Base-by-base conservation (phyloP, 2,329 filamentous ascomycete genomes). In the Fusarium dlaminii region DNA sequence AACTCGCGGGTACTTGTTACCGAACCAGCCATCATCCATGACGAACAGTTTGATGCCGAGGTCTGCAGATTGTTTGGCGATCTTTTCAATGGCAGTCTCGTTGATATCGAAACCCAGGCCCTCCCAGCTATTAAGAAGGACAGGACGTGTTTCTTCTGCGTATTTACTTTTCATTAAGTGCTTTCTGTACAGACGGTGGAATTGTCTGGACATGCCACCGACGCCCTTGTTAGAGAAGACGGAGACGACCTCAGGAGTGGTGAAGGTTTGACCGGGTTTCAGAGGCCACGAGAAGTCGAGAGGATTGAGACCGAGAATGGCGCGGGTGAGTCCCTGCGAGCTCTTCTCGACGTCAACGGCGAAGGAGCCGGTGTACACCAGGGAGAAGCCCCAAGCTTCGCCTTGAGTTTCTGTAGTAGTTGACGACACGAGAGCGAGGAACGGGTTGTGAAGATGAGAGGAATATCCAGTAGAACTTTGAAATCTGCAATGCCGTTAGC, bases 1-100 rank as follows among this genome's bases (percentile, higher is more conserved):
- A 34, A 87, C 77, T 1, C 90, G 88, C 1, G 90, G 89, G 70
- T 90, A 88, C 43, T 91, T 80, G 36, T 75, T 71, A 0, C 90
- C 90, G 59, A 92, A 92, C 90, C 90, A 92, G 6, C 90, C 90
- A 58, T 92, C 90, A 48, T 92, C 90, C 65, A 90, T 86, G 1
- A 92, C 90, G 46, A 92, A 90, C 0, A 92, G 84, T 66, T 88
- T 87, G 30, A 89, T 85, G 1, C 90, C 90, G 1, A 92, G 84
- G 5, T 85, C 84, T 0, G 90, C 89, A 3, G 90, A 86, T 70
- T 90, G 85, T 42, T 86, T 77, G 0, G 90, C 90, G 0, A 92
- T 83, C 1, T 83, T 82, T 27, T 89, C 86, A 43, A 92, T 86
- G 2, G 85, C 87, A 8, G 82, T 86, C 56, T 89, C 82, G 72